These are phyloP conservation scores for Kuraishia capsulata DNA, from an alignment of 805 yeast genomes.

Conservation along the genomic window DNA sequence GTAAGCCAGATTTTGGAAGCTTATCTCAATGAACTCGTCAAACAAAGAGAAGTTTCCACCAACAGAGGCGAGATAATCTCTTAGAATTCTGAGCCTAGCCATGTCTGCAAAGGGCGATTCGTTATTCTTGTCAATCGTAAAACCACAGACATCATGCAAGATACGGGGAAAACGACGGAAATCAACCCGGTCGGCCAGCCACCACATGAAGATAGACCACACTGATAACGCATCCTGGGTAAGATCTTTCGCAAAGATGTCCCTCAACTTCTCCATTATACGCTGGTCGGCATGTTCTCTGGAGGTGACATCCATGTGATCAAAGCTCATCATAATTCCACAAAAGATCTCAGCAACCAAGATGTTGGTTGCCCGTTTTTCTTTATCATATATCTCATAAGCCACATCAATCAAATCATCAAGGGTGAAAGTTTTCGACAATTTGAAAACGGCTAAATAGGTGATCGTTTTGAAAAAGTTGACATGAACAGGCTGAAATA, in stretches of 20 bases:
- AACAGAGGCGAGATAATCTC: constrained; percentile 22
- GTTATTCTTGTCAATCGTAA: constrained; percentile 37
- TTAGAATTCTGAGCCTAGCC: constrained; percentile 47
- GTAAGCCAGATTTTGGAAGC: constrained; percentile 46
- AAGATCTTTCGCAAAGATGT: constrained; percentile 45
- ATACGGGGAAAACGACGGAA: constrained; percentile 55
- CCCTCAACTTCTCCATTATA: constrained; percentile 31
- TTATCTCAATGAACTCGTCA: constrained; percentile 30
- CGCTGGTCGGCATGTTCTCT: constrained; percentile 33
- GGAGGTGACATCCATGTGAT: constrained; percentile 26
- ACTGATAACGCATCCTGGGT: constrained; percentile 65
- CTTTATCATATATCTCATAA: constrained; percentile 41
- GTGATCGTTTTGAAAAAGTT: constrained; percentile 43
- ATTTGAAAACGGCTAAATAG: constrained; percentile 35
- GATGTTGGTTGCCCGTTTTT: constrained; percentile 71
- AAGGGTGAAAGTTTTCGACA: constrained; percentile 18
- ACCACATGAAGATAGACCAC: constrained; percentile 74
- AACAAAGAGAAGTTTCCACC: constrained; percentile 43
- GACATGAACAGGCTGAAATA: constrained; percentile 59
- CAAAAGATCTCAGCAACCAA: constrained; percentile 61
- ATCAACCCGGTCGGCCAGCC: constrained; percentile 62
- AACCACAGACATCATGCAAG: constrained; percentile 31
- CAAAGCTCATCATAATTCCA: constrained; percentile 49
- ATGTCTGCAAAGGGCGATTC: constrained; percentile 61
- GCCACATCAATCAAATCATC: constrained; percentile 44